Evolutionary conservation across 371 early-diverging fungal species (phyloP).

Genomic region (Mortierella sp.): DNA sequence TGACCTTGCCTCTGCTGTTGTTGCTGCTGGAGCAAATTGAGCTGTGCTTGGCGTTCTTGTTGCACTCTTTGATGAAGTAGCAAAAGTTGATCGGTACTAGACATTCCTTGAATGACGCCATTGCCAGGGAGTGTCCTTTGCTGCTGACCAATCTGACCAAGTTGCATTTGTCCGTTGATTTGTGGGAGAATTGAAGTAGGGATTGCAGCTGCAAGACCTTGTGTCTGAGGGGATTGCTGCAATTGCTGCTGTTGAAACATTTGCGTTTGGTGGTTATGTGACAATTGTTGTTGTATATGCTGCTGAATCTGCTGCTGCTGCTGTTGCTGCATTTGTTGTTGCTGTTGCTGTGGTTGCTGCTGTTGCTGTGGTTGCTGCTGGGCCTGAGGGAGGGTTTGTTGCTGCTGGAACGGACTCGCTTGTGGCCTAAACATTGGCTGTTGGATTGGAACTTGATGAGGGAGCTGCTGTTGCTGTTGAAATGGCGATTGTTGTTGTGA

Average conservation of each 20-base stretch:
- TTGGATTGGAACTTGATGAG: constrained; percentile 16
- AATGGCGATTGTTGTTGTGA: constrained; percentile 18
- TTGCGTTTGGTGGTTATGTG: constrained; percentile 20
- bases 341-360: constrained; percentile 7
- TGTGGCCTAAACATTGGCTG: constrained; percentile 29
- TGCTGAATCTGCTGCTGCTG: constrained; percentile 15
- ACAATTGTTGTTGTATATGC: constrained; percentile 20
- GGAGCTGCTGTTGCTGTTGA: constrained; percentile 25
- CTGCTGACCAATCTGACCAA: constrained; percentile 16
- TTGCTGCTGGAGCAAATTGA: constrained; percentile 22
- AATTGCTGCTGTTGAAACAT: constrained; percentile 19
- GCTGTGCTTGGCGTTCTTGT: constrained; percentile 23
- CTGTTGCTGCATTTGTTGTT: neutral
- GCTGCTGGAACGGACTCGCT: constrained; percentile 23
- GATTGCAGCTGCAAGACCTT: constrained; percentile 16
- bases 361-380: constrained; percentile 21
- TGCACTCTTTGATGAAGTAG: constrained; percentile 28
- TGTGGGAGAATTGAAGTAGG: constrained; percentile 21
- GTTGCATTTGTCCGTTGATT: constrained; percentile 24
- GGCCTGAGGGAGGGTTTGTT: constrained; percentile 15
- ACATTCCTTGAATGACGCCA: neutral
- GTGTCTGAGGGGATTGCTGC: constrained; percentile 30
- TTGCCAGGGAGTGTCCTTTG: constrained; percentile 19
- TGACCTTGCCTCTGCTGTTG: constrained; percentile 24
- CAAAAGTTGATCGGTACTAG: constrained; percentile 19